Evolutionary conservation across 306 rosid species (phyloP), one percentile per base, ranked within the genome.

Genomic region (Dalbergia cultrata): DNA sequence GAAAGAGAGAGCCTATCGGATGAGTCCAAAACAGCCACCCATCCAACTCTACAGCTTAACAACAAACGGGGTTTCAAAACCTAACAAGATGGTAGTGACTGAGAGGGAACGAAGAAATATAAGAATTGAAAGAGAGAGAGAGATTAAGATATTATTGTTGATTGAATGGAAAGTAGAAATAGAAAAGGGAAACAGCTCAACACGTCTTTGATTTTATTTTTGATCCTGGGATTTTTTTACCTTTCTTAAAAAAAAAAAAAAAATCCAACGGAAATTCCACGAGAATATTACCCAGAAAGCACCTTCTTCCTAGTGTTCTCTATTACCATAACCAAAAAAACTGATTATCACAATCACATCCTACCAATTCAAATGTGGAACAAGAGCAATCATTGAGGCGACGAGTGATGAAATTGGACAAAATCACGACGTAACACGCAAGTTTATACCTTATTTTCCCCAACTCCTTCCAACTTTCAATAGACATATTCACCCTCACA

Each of bases 161-260:
- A 43, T 43, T 8, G 34, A 33, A 8, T 67, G 18, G 70, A 67
- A 67, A 59, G 33, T 62, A 72, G 72, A 59, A 26, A 44, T 31
- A 7, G n/a, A 56, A 72, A 64, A 64, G 73, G 90, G 78, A 9
- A 86, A 90, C 97, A 91, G 90, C 97, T 92, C 95, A 90, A 87
- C 98, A 92, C 93, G 94, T 85, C 85, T 88, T 90, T 86, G 44
- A 12, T 57, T 84, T 88, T 80, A 26, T 26, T 8, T 44, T 54
- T 0, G 79, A 85, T 82, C 73, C 77, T 33, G 13, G 78, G 80
- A 74, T 66, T 62, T 13, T 49, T 49, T 68, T 52, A 0, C 16
- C 33, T 18, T 17, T 45, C 7, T 14, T 11, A 33, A 3, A 17
- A 18, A 11, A 31, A 17, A 57, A 64, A 34, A 39, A 62, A 57